A percentile compares a stretch with the other conserved stretches of the same genome.
Evolutionary conservation across 495 filamentous ascomycete genomes (phyloP).

Genomic region (Aspergillus funiculosus): DNA sequence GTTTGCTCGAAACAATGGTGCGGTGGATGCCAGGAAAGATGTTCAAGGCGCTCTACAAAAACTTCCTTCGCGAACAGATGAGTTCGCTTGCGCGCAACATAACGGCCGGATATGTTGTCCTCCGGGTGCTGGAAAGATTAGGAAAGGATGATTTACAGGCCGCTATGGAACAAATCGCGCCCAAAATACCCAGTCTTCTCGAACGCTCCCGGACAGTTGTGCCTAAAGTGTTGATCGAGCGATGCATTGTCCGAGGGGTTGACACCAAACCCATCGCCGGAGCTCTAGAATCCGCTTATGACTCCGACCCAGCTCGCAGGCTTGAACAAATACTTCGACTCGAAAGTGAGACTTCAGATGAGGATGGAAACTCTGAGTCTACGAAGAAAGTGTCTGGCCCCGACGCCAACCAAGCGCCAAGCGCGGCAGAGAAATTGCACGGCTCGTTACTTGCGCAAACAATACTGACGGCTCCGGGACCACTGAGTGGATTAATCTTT

Average conservation of each 20-base stretch:
- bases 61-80: constrained; percentile 69
- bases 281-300: constrained; percentile 54
- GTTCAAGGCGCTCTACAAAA: constrained; percentile 77
- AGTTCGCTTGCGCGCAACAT: constrained; percentile 77
- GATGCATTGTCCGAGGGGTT: constrained; percentile 62
- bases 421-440: constrained; percentile 50
- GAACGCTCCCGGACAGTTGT: constrained; percentile 69
- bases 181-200: constrained; percentile 63
- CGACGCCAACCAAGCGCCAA: constrained; percentile 14
- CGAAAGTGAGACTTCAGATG: constrained; percentile 31
- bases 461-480: constrained; percentile 55
- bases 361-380: constrained; percentile 29
- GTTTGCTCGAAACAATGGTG: constrained; percentile 80
- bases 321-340: constrained; percentile 55
- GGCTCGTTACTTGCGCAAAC: constrained; percentile 61
- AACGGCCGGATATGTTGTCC: constrained; percentile 78
- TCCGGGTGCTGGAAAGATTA: constrained; percentile 71
- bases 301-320: constrained; percentile 47
- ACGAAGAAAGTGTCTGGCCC: constrained; percentile 18
- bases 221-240: constrained; percentile 74
- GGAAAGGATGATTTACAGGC: constrained; percentile 74
- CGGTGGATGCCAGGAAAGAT: constrained; percentile 72
- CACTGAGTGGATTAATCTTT: constrained; percentile 52
- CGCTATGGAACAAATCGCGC: constrained; percentile 59
- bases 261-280: constrained; percentile 56